A percentile compares a stretch with the other conserved stretches of the same genome.
Conservation (phyloP, 106 monocot genomes). For the Dendrobium huoshanense region DNA sequence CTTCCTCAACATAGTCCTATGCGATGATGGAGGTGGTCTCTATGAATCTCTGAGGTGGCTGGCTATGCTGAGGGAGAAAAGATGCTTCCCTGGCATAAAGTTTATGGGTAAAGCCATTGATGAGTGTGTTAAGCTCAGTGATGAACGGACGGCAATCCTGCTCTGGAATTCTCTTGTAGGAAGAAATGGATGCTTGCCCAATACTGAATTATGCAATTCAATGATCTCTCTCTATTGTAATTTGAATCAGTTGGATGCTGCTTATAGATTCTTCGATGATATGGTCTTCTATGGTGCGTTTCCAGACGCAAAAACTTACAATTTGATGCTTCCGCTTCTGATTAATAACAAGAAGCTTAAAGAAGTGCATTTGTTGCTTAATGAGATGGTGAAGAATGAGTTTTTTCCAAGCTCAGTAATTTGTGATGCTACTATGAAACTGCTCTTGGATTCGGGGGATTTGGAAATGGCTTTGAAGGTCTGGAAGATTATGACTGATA, state of each 20-base stretch:
- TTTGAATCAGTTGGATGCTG: slow-evolving; percentile 15
- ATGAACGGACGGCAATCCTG: slow-evolving; percentile 18
- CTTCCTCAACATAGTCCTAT: slow-evolving; percentile 41
- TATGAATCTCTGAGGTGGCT: slow-evolving; percentile 35
- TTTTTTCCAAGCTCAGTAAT: slow-evolving; percentile 22
- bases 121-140: slow-evolving; percentile 11
- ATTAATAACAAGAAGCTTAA: slow-evolving; percentile 26
- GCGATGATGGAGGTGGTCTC: not conserved
- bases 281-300: slow-evolving; percentile 58
- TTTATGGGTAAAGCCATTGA: slow-evolving; percentile 46
- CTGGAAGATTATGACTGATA: slow-evolving; percentile 56
- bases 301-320: slow-evolving; percentile 47
- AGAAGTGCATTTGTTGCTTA: slow-evolving; percentile 39
- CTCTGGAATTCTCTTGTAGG: slow-evolving; percentile 49
- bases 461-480: slow-evolving; percentile 32
- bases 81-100: slow-evolving; percentile 57
- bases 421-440: slow-evolving; percentile 24
- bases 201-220: slow-evolving; percentile 38
- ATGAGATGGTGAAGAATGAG: slow-evolving; percentile 82
- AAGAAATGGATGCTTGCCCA: slow-evolving; percentile 26
- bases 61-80: slow-evolving; percentile 16
- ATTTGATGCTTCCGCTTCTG: slow-evolving; percentile 43
- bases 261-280: slow-evolving; percentile 40
- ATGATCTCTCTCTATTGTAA: slow-evolving; percentile 49
- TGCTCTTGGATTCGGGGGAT: slow-evolving; percentile 33